phyloP scores from a whole-genome alignment of 140 eudicot genomes.

The Erigeron philadelphicus region DNA sequence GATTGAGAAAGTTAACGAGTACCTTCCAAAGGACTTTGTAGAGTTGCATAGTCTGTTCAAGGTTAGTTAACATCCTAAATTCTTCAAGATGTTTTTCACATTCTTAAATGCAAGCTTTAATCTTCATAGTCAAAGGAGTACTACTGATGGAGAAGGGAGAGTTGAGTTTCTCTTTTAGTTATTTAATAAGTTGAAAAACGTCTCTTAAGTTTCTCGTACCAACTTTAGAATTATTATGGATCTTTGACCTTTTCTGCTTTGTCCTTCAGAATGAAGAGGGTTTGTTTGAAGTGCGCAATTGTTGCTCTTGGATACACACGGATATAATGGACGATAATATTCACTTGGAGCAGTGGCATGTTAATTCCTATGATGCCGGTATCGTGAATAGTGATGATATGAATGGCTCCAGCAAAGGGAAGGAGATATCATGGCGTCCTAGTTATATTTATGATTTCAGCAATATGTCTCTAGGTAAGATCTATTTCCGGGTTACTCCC shows the following conservation, averaged over 20 bases:
- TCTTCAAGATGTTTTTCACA: too few species aligned
- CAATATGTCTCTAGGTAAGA: constrained; percentile 75
- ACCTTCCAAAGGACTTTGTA: constrained; percentile 64
- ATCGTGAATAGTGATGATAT: constrained; percentile 3
- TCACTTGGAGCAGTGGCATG: constrained; percentile 48
- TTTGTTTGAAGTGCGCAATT: constrained; percentile 29
- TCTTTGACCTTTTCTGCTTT: neutral
- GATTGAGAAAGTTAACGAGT: constrained; percentile 71
- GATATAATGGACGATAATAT: constrained; percentile 94
- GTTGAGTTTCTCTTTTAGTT: too few species aligned
- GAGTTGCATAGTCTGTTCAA: constrained; percentile 39
- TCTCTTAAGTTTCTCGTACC: too few species aligned
- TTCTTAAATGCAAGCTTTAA: neutral
- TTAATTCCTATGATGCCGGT: constrained; percentile 22
- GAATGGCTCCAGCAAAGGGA: constrained; percentile 22
- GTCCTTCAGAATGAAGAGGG: constrained; percentile 45
- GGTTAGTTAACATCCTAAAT: constrained; percentile 30
- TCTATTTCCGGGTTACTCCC: neutral
- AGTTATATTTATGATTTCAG: constrained; percentile 85
- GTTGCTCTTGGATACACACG: constrained; percentile 82
- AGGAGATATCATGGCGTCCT: constrained; percentile 52
- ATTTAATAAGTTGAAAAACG: too few species aligned
- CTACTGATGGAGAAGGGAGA: too few species aligned
- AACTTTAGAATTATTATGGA: too few species aligned
- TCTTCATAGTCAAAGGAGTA: neutral